These are phyloP conservation scores for Candida coleopterorum DNA, from an alignment of 805 yeast species.

Conservation along the genomic window DNA sequence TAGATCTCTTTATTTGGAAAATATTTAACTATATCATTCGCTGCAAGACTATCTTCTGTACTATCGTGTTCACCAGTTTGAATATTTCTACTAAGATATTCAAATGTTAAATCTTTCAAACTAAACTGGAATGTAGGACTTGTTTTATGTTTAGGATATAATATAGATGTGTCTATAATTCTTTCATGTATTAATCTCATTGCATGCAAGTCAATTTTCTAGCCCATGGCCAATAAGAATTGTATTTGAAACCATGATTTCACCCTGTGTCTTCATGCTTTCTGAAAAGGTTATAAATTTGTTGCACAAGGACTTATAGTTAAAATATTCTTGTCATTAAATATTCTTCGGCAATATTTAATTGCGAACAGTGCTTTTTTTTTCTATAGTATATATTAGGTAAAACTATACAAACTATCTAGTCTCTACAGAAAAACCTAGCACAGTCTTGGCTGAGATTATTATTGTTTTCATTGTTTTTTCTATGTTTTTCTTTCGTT, in stretches of 20 bases:
- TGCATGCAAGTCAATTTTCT: conserved; percentile 85
- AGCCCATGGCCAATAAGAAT: conserved; percentile 89
- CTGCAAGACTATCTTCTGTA: conserved; percentile 85
- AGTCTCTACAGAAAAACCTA: no score
- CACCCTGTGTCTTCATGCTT: conserved; percentile 45
- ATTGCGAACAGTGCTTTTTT: no score
- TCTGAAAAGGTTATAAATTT: conserved; percentile 53
- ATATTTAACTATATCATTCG: conserved; percentile 71
- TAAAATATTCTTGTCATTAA: no score
- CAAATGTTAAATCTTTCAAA: conserved; percentile 69
- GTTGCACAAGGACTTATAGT: no score
- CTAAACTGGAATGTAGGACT: conserved; percentile 57
- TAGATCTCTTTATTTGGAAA: conserved; percentile 35
- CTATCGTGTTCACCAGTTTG: conserved; percentile 90
- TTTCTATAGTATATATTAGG: no score
- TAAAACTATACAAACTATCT: no score
- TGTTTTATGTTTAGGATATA: conserved; percentile 55
- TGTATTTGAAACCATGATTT: conserved; percentile 58
- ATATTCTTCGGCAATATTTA: no score
- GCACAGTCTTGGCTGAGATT: no score
- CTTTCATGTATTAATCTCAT: conserved; percentile 74
- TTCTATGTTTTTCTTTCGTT: no score
- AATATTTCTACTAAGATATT: conserved; percentile 64
- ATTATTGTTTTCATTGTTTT: no score
- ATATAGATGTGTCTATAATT: conserved; percentile 84